Percentiles rank a stretch among this genome's conserved stretches.
Evolutionary conservation across 2,329 filamentous ascomycete genomes (phyloP).

Genomic region (Dactylellina haptotyla): DNA sequence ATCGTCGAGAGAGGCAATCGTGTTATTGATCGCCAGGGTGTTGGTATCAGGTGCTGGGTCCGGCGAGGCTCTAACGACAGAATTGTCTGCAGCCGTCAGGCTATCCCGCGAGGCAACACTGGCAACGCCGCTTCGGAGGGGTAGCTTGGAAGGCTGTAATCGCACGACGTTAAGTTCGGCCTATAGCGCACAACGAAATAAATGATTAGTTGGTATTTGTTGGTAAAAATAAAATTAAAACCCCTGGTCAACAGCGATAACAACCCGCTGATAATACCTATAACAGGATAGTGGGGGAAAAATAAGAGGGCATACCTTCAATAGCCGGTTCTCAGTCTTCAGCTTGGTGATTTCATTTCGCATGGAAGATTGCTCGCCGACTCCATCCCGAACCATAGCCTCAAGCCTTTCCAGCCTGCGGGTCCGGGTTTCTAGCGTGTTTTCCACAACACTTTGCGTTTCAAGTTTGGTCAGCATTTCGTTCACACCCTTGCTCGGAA

Average conservation of each 20-base stretch:
- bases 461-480: constrained; percentile 36
- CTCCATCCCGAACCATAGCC: constrained; percentile 75
- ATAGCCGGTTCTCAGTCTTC: constrained; percentile 71
- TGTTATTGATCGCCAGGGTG: constrained; percentile 60
- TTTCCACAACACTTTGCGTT: constrained; percentile 69
- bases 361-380: constrained; percentile 66
- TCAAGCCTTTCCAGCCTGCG: constrained; percentile 91
- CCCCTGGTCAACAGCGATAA: not conserved
- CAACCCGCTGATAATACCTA: constrained; percentile 13
- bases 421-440: constrained; percentile 78
- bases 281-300: not conserved
- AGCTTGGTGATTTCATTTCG: constrained; percentile 67
- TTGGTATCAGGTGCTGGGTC: constrained; percentile 58
- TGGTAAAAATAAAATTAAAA: constrained; percentile 6
- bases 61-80: constrained; percentile 57
- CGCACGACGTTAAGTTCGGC: constrained; percentile 52
- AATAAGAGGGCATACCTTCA: constrained; percentile 65
- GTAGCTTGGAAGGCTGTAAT: constrained; percentile 49
- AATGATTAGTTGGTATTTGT: constrained; percentile 6
- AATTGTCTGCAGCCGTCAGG: constrained; percentile 29
- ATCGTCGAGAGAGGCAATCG: constrained; percentile 58
- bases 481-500: constrained; percentile 25
- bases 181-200: constrained; percentile 20
- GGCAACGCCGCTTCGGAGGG: constrained; percentile 35
- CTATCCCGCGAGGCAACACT: constrained; percentile 40